Percentiles rank a stretch among this genome's conserved stretches.
Conservation (phyloP, 2,329 filamentous ascomycete species). For the Trichoderma semiorbis region DNA sequence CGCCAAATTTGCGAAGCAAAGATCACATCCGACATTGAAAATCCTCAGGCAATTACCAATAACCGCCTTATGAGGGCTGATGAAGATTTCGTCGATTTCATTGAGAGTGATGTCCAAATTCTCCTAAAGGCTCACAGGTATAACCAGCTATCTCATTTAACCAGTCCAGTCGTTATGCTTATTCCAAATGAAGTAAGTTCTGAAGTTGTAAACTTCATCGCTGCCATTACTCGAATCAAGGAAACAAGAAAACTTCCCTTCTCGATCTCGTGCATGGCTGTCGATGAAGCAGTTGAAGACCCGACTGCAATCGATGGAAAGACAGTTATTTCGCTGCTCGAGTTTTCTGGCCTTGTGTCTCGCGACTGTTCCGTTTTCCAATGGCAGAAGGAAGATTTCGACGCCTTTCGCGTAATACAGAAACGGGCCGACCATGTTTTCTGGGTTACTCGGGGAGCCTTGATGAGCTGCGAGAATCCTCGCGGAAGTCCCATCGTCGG, state of each 20-base stretch:
- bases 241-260: neutral
- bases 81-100: neutral
- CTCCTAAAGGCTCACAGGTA: neutral
- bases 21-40: neutral
- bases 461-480: conserved; percentile 35
- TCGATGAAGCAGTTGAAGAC: conserved; percentile 18
- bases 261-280: conserved; percentile 6
- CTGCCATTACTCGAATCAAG: neutral
- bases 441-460: conserved; percentile 46
- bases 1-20: neutral
- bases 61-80: neutral
- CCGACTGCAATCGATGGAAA: conserved; percentile 24
- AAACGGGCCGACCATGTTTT: conserved; percentile 38
- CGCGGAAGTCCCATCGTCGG: conserved; percentile 41
- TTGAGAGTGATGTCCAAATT: neutral
- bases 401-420: conserved; percentile 39
- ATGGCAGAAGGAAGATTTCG: conserved; percentile 40
- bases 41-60: neutral
- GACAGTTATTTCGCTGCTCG: conserved; percentile 46
- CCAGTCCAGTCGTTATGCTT: neutral
- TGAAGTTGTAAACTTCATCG: neutral
- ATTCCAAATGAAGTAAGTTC: neutral
- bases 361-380: conserved; percentile 32
- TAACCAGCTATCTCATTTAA: neutral
- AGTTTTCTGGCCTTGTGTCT: conserved; percentile 33